Conservation (phyloP, 768 basidiomycete genomes). For the Coprinopsis strossmayeri region DNA sequence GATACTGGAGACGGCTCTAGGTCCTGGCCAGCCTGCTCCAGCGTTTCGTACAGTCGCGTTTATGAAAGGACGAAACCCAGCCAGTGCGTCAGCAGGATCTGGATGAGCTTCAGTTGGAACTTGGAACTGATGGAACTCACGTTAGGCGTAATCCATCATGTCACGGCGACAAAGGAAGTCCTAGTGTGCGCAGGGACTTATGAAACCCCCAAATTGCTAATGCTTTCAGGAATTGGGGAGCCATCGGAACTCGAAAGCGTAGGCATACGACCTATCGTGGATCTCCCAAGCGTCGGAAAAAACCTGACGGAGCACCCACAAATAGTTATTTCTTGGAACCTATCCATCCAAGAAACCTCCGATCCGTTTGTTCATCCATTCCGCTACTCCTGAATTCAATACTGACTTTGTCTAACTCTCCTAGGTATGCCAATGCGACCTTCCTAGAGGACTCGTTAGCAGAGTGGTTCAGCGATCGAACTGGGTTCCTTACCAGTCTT, state of each 20-base stretch:
- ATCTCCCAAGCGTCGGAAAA: conserved; percentile 10
- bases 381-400: not conserved
- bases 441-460: not conserved
- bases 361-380: not conserved
- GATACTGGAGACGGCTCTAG: conserved; percentile 16
- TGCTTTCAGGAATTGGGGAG: conserved; percentile 9
- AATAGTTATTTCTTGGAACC: not conserved
- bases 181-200: conserved; percentile 4
- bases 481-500: conserved; percentile 21
- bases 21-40: conserved; percentile 8
- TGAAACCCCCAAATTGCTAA: conserved; percentile 2
- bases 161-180: conserved; percentile 7
- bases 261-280: conserved; percentile 2
- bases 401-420: not conserved
- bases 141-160: not conserved
- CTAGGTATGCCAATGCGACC: not conserved
- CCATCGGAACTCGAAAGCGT: not conserved
- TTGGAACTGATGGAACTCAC: too few relatives aligned
- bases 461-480: conserved; percentile 14
- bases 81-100: conserved; percentile 6
- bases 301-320: conserved; percentile 8
- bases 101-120: too few relatives aligned
- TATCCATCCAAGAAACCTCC: conserved; percentile 1
- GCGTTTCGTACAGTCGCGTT: conserved; percentile 20
- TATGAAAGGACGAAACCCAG: conserved; percentile 9